These are phyloP conservation scores for Jasminum sambac DNA, from an alignment of 257 asterid genomes.

Conservation along the genomic window DNA sequence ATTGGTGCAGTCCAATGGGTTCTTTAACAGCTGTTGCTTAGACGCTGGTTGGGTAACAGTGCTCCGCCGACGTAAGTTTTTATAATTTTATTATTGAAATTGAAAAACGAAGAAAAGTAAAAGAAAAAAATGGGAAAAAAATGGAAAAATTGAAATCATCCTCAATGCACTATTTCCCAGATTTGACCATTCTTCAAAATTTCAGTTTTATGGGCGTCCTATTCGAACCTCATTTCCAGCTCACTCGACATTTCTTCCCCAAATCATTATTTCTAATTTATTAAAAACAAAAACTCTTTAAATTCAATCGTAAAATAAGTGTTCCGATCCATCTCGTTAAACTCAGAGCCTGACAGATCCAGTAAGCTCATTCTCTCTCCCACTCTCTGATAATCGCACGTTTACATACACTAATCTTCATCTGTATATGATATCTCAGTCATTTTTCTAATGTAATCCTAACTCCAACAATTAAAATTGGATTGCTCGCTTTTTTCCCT, in stretches of 20 bases:
- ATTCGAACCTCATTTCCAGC: slow-evolving; percentile 19
- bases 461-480: slow-evolving; percentile 19
- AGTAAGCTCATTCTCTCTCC: slow-evolving; percentile 26
- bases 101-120: not conserved
- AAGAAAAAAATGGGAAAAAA: not conserved
- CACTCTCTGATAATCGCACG: not conserved
- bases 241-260: slow-evolving; percentile 12
- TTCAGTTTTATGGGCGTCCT: not conserved
- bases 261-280: slow-evolving; percentile 2
- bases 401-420: not conserved
- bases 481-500: slow-evolving; percentile 1
- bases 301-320: slow-evolving; percentile 22
- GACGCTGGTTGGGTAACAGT: no score
- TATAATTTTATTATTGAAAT: no score
- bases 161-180: slow-evolving; percentile 3
- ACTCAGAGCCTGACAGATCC: slow-evolving; percentile 30
- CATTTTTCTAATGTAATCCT: slow-evolving; percentile 10
- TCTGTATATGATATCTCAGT: not conserved
- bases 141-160: not conserved
- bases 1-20: no score
- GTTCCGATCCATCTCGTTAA: slow-evolving; percentile 26
- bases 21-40: no score
- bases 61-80: no score
- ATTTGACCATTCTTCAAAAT: slow-evolving; percentile 16
- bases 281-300: slow-evolving; percentile 9